Percentiles rank a stretch among this genome's conserved stretches.
These are phyloP conservation scores for Ilex aquifolium DNA, from an alignment of 257 asterid genomes.

Conservation along the genomic window DNA sequence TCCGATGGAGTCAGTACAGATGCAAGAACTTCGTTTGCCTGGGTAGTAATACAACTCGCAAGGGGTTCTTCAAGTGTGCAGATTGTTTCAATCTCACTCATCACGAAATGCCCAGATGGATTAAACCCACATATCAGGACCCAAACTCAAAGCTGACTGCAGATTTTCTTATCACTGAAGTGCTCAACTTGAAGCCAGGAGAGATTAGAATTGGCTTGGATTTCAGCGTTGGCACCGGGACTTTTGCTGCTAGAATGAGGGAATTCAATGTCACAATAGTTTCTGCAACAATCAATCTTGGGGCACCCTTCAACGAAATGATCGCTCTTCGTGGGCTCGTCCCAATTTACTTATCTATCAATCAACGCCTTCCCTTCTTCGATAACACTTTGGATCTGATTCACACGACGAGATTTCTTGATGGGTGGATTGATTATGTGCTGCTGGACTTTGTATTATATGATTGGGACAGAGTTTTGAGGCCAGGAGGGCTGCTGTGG, in stretches of 20 bases:
- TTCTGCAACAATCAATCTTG: constrained; percentile 47
- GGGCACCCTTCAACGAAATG: constrained; percentile 59
- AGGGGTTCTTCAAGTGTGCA: constrained; percentile 57
- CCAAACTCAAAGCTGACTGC: constrained; percentile 27
- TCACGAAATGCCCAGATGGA: constrained; percentile 58
- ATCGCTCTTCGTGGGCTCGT: constrained; percentile 53
- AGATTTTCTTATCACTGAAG: constrained; percentile 40
- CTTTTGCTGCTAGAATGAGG: constrained; percentile 61
- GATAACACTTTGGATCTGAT: constrained; percentile 62
- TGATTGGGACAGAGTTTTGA: constrained; percentile 65
- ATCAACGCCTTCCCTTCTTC: constrained; percentile 64
- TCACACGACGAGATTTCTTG: constrained; percentile 58
- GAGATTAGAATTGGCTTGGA: constrained; percentile 56
- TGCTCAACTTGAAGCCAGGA: constrained; percentile 43
- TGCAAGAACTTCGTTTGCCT: constrained; percentile 62
- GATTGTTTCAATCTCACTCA: constrained; percentile 50
- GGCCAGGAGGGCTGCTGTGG: constrained; percentile 72
- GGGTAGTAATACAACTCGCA: constrained; percentile 18
- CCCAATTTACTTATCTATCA: constrained; percentile 54
- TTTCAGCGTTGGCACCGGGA: constrained; percentile 59
- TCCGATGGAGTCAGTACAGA: constrained; percentile 47
- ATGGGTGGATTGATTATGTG: constrained; percentile 63
- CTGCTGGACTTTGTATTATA: constrained; percentile 51
- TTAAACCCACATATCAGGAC: constrained; percentile 28
- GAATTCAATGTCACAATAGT: constrained; percentile 50